These are phyloP conservation scores for Stevia rebaudiana DNA, from an alignment of 140 eudicot genomes.

Conservation along the genomic window DNA sequence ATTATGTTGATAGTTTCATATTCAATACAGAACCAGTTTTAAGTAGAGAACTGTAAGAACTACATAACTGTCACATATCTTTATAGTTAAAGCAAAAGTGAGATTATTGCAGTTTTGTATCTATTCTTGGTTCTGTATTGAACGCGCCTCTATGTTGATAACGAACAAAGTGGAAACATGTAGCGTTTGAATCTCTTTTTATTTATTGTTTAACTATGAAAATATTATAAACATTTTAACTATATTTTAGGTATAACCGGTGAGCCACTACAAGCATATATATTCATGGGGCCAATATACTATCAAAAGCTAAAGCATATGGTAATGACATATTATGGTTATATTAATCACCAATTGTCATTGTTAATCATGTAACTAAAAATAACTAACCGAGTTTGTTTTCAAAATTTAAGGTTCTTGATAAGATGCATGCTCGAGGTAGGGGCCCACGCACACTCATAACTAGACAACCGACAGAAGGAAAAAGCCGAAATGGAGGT, in stretches of 20 bases:
- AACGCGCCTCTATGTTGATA: too few species aligned
- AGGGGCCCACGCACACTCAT: constrained; percentile 82
- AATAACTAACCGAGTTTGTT: too few species aligned
- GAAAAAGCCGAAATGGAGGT: constrained; percentile 94
- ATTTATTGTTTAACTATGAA: neutral
- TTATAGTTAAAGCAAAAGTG: too few species aligned
- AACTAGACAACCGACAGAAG: constrained; percentile 97
- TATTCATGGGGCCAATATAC: constrained; percentile 97
- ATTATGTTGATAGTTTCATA: constrained; percentile 7
- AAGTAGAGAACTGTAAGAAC: too few species aligned
- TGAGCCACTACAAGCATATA: constrained; percentile 84
- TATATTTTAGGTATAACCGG: constrained; percentile 79
- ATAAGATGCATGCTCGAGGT: constrained; percentile 99
- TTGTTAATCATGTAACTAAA: too few species aligned
- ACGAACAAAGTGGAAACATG: too few species aligned
- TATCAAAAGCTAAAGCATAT: constrained; percentile 97
- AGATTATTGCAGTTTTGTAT: too few species aligned
- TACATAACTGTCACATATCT: too few species aligned
- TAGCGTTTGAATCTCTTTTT: too few species aligned
- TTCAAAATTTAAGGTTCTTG: constrained; percentile 55
- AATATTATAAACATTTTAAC: neutral
- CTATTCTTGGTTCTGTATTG: too few species aligned
- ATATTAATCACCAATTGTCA: too few species aligned
- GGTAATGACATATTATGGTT: constrained; percentile 40
- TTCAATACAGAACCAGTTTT: neutral